Evolutionary conservation across 2,329 filamentous ascomycete genomes (phyloP), one percentile per base, ranked within the genome.

Genomic region (Pseudogymnoascus sp.): DNA sequence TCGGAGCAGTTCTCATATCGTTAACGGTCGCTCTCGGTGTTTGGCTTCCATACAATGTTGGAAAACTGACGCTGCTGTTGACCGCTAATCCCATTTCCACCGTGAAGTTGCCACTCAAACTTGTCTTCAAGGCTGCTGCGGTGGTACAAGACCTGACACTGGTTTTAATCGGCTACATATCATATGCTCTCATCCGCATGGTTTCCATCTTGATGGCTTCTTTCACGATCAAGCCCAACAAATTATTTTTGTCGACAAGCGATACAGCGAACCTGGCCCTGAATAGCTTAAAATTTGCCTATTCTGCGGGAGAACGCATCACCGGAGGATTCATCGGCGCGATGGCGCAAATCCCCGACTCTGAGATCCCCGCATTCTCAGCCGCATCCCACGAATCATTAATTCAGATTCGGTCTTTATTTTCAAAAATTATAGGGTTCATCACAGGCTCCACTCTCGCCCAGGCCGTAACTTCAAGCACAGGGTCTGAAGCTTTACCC

Each of bases 21-120:
- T 84, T 93, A 61, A 96, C 93, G 12, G 86, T 99, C 44, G 88
- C 91, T 61, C 79, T 89, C 64, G 93, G 92, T 61, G 86, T 97
- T 50, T 96, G 95, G 78, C 78, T 96, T 61, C 95, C 95, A 0
- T 99, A 97, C 76, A 89, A 97, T 63, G 87, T 92, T 72, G 95
- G 95, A 12, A 93, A 96, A 67, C 79, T 96, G 25, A 86, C 90
- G 4, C 81, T 97, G 46, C 87, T 93, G 73, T 79, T 93, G 60
- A 74, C 93, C 23, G 91, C 90, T 11, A 91, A 92, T 68, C 93
- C 93, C 1, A 78, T 91, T 38, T 78, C 82, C n/a, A 78, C 87
- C 31, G 72, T 89, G 66, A 86, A 85, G 73, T 83, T 91, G 12
- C 86, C 93, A 3, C 78, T 96, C 21, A 85, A 86, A 59, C 81